Percentiles rank a stretch among this genome's conserved stretches.
Conservation (phyloP, 345 rosid genomes). For the Eutrema japonicum region DNA sequence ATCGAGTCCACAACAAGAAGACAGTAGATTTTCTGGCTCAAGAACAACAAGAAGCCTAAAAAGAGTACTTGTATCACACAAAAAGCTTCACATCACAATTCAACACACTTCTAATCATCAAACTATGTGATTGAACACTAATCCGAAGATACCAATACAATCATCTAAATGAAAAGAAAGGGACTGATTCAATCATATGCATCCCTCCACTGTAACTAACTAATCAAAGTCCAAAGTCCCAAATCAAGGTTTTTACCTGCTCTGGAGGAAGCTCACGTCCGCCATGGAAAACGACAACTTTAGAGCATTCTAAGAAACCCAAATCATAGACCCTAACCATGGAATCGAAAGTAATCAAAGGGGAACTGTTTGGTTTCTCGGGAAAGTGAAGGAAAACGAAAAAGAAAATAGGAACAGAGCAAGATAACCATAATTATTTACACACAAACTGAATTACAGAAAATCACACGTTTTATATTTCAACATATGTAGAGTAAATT, state of each 20-base stretch:
- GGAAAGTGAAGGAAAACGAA: no score
- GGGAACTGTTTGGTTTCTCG: no score
- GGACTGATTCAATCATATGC: constrained; percentile 1
- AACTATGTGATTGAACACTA: not conserved
- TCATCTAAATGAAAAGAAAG: not conserved
- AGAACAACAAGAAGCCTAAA: not conserved
- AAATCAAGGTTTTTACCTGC: constrained; percentile 55
- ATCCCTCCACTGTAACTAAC: constrained; percentile 2
- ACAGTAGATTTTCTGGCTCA: not conserved
- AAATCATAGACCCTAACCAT: constrained; percentile 90
- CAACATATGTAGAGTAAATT: no score
- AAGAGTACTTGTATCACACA: constrained; percentile 15
- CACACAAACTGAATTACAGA: no score
- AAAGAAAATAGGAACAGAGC: no score
- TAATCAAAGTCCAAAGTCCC: not conserved
- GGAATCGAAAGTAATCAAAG: constrained; percentile 62
- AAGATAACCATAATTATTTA: no score
- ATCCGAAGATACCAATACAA: constrained; percentile 4
- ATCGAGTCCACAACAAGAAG: constrained; percentile 58
- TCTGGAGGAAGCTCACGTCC: constrained; percentile 71
- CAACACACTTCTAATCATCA: constrained; percentile 14
- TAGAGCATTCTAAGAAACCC: constrained; percentile 72
- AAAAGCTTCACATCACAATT: constrained; percentile 8
- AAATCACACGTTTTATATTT: no score
- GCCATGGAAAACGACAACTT: constrained; percentile 76